Base-by-base conservation (phyloP, 805 yeast species). In the Ogataea henricii region DNA sequence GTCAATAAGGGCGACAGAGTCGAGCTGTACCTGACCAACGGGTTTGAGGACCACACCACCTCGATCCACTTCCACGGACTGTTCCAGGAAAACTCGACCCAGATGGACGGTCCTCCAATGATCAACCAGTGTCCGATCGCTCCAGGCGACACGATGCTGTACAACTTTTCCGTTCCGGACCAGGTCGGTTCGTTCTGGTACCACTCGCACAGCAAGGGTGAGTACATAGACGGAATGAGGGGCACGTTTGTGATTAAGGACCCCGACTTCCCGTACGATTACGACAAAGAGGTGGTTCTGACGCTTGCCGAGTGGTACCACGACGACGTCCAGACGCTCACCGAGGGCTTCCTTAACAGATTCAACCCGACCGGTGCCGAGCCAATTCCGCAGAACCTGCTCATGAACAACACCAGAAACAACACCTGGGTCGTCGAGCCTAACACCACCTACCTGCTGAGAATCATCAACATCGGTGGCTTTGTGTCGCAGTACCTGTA, bases 301-400 rank as follows among this genome's bases (percentile, higher is more conserved):
- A 70, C 87, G 7, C 58, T 94, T 36, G 73, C 86, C 40, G 99
- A 94, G 62, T 91, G 97, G 96, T 94, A 94, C 72, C 96, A 89
- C 65, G 76, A 76, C 39, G 66, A 68, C 43, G 74, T 84, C 26
- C 71, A 72, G 21, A 79, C 68, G 32, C 72, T 86, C 56, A 70
- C 74, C 54, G 71, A 76, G 14, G 49, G 58, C 30, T 91, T 94
- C 72, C 64, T 90, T 73, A 79, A 71, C 55, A 65, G 83, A 53
- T 83, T 76, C 73, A 94, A 94, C 69, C 99, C 99, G 49, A 89
- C 97, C 8, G 99, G 99, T 63, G 97, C 98, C 37, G 99, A 94
- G 72, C 99, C 99, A 43, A 83, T 94, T 57, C 99, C 99, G 7
- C 86, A 87, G 56, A 74, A 78, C 64, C 68, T 87, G 57, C 76